Percentiles rank a stretch among this genome's conserved stretches.
phyloP scores from a whole-genome alignment of 139 green algal species.

The Chloropicon primus region DNA sequence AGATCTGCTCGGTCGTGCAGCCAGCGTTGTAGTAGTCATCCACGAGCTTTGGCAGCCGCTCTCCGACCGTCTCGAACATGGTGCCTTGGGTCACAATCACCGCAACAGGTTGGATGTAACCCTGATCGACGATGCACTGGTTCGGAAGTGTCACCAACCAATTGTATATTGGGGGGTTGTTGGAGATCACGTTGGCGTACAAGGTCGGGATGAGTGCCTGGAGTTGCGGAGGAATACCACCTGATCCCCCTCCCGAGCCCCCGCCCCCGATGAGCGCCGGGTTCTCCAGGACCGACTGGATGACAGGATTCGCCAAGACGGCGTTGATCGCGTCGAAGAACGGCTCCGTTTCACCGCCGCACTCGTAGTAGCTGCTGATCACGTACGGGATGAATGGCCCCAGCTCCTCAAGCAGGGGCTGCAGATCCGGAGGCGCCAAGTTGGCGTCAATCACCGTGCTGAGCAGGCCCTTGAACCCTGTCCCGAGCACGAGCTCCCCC shows the following conservation, averaged over 20 bases:
- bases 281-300: too few relatives aligned
- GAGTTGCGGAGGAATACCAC: too few relatives aligned
- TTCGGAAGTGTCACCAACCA: neutral
- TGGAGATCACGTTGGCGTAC: neutral
- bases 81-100: neutral
- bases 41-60: neutral
- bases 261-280: too few relatives aligned
- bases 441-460: neutral
- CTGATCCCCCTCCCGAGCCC: too few relatives aligned
- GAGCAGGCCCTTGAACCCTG: neutral
- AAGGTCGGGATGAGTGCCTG: neutral
- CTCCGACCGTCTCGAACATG: neutral
- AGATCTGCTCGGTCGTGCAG: neutral
- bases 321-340: neutral
- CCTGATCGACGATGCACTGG: neutral
- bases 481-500: neutral
- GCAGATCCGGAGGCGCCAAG: neutral
- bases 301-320: neutral
- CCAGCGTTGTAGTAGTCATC: neutral
- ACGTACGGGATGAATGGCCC: neutral
- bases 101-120: neutral
- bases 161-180: neutral
- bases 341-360: neutral
- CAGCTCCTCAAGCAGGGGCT: neutral
- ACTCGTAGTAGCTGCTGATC: neutral